A percentile compares a stretch with the other conserved stretches of the same genome.
phyloP scores from a whole-genome alignment of 208 protist genomes.

The Lotmaria passim region DNA sequence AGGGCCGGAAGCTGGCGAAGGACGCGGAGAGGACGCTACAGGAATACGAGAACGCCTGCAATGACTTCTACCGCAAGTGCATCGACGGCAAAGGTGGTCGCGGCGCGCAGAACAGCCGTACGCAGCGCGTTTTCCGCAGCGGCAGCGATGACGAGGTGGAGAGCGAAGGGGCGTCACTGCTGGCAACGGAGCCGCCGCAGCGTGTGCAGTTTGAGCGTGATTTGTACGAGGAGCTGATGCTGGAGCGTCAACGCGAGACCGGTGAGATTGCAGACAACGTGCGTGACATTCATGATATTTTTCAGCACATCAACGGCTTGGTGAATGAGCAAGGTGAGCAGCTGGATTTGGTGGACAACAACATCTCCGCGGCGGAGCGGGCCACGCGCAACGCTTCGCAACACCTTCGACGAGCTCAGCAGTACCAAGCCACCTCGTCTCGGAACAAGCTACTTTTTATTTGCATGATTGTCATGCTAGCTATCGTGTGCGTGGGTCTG shows the following conservation, averaged over 20 bases:
- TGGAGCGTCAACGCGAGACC: constrained; percentile 78
- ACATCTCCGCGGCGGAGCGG: constrained; percentile 55
- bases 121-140: constrained; percentile 18
- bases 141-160: constrained; percentile 47
- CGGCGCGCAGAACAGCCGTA: constrained; percentile 29
- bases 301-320: constrained; percentile 85
- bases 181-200: constrained; percentile 40
- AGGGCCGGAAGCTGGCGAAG: constrained; percentile 77
- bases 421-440: constrained; percentile 59
- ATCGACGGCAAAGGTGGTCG: constrained; percentile 72
- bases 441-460: constrained; percentile 68
- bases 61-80: constrained; percentile 86
- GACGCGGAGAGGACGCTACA: constrained; percentile 71
- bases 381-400: constrained; percentile 71
- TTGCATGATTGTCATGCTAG: constrained; percentile 59
- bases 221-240: constrained; percentile 85
- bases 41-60: constrained; percentile 77
- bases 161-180: constrained; percentile 19
- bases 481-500: constrained; percentile 41
- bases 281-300: constrained; percentile 88
- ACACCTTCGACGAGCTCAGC: constrained; percentile 66
- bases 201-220: constrained; percentile 71
- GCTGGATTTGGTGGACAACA: constrained; percentile 73
- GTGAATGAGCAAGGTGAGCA: constrained; percentile 82
- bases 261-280: constrained; percentile 87